A percentile compares a stretch with the other conserved stretches of the same genome.
Conservation (phyloP, 73 alveolate species). For the Paramecium sexaurelia region DNA sequence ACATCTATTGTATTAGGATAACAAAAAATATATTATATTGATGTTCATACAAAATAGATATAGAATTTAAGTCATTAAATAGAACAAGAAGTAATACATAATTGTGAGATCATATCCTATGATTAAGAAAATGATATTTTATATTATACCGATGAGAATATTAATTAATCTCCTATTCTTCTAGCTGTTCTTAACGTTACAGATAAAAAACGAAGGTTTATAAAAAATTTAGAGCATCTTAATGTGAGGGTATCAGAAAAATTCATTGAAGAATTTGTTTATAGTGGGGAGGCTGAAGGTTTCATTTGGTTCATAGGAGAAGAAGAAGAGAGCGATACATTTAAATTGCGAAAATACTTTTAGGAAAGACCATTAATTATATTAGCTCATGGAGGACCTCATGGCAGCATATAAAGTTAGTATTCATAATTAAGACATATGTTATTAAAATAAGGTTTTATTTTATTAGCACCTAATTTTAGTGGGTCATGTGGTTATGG, state of each 20-base stretch:
- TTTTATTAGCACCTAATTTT: slow-evolving; percentile 54
- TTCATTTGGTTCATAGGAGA: slow-evolving; percentile 46
- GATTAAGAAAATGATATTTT: slow-evolving; percentile 28
- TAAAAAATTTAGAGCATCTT: not conserved
- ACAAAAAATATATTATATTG: not conserved
- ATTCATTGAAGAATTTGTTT: slow-evolving; percentile 30
- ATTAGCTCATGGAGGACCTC: slow-evolving; percentile 68
- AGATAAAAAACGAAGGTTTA: not conserved
- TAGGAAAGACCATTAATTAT: slow-evolving; percentile 59
- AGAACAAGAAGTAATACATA: not conserved
- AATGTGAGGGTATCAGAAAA: not conserved
- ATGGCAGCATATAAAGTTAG: slow-evolving; percentile 45
- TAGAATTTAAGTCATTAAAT: not conserved
- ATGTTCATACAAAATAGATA: slow-evolving; percentile 32
- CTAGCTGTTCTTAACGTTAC: not conserved
- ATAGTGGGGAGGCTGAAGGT: slow-evolving; percentile 53
- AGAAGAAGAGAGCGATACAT: not conserved
- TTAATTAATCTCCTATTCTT: not conserved
- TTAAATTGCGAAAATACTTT: slow-evolving; percentile 16
- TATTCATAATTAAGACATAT: slow-evolving; percentile 42
- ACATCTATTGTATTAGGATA: not conserved
- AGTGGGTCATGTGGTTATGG: slow-evolving; percentile 70
- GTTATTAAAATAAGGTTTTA: slow-evolving; percentile 54
- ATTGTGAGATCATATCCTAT: not conserved
- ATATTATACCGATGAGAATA: not conserved